Evolutionary conservation across 768 basidiomycete genomes (phyloP).

Genomic region (Kwoniella sp.): DNA sequence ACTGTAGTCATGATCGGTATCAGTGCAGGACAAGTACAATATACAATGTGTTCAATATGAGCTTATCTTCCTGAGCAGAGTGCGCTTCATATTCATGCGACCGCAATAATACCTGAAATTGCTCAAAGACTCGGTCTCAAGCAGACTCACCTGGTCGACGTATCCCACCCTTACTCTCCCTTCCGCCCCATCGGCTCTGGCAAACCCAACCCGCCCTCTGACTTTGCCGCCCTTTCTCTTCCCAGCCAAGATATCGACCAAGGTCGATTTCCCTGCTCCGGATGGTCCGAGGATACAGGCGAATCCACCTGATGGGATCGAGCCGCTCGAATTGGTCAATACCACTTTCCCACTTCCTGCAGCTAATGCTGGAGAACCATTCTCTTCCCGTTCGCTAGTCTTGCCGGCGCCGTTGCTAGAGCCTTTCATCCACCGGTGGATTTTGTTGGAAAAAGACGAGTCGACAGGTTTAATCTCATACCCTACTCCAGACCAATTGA

Average conservation of each 20-base stretch:
- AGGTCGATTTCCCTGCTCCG: constrained; percentile 87
- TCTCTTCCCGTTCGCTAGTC: constrained; percentile 2
- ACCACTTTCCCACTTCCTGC: constrained; percentile 66
- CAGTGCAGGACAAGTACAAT: no score
- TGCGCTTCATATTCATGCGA: no score
- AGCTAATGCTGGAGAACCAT: constrained; percentile 15
- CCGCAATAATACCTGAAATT: no score
- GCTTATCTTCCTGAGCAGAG: no score
- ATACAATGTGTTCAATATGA: no score
- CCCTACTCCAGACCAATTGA: constrained; percentile 70
- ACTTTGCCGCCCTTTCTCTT: constrained; percentile 73
- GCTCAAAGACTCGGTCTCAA: no score
- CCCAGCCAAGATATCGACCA: constrained; percentile 86
- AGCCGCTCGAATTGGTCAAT: constrained; percentile 70
- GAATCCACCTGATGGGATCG: constrained; percentile 76
- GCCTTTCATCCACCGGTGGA: constrained; percentile 34
- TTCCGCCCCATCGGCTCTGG: constrained; percentile 31
- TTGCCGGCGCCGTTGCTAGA: background rate
- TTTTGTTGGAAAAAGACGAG: constrained; percentile 2
- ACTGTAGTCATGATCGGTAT: constrained; percentile 59
- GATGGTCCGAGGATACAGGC: constrained; percentile 91
- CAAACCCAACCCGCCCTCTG: constrained; percentile 68
- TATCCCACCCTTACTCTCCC: constrained; percentile 69
- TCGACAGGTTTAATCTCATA: constrained; percentile 61
- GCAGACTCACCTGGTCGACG: constrained; percentile 62